phyloP scores from a whole-genome alignment of 169 alveolate species.

The Prorocentrum cordatum region DNA sequence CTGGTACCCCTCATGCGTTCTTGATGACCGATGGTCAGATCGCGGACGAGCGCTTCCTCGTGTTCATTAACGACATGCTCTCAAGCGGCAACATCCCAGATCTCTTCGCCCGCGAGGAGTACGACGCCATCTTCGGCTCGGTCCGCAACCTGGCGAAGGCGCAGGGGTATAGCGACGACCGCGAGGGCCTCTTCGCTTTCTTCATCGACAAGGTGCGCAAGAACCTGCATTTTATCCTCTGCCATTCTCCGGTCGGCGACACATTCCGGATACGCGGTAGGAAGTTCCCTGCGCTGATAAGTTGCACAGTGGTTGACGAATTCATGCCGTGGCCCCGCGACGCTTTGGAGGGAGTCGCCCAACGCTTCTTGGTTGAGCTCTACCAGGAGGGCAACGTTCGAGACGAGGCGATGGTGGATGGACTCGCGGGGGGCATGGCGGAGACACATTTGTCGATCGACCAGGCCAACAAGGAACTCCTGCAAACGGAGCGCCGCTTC shows the following conservation, averaged over 20 bases:
- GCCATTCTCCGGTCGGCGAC: conserved; percentile 95
- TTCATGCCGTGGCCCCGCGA: conserved; percentile 96
- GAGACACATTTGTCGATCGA: conserved; percentile 87
- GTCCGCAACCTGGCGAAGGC: conserved; percentile 82
- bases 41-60: conserved; percentile 87
- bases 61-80: conserved; percentile 90
- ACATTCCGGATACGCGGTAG: conserved; percentile 87
- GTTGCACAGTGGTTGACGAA: conserved; percentile 89
- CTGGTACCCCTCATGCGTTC: conserved; percentile 86
- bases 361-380: conserved; percentile 77
- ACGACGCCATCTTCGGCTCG: conserved; percentile 82
- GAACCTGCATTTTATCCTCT: conserved; percentile 85
- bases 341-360: conserved; percentile 90
- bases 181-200: conserved; percentile 84
- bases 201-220: conserved; percentile 82
- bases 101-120: conserved; percentile 87
- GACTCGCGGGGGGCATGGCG: conserved; percentile 83
- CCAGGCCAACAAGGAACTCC: conserved; percentile 83
- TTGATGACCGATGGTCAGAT: conserved; percentile 90
- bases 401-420: conserved; percentile 38
- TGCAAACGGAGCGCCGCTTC: conserved; percentile 84
- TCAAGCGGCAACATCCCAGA: conserved; percentile 91
- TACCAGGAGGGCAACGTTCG: conserved; percentile 25
- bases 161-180: conserved; percentile 81
- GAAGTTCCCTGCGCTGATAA: conserved; percentile 90